Conservation (phyloP, 768 basidiomycete genomes). For the Leccinum pellstonianum region DNA sequence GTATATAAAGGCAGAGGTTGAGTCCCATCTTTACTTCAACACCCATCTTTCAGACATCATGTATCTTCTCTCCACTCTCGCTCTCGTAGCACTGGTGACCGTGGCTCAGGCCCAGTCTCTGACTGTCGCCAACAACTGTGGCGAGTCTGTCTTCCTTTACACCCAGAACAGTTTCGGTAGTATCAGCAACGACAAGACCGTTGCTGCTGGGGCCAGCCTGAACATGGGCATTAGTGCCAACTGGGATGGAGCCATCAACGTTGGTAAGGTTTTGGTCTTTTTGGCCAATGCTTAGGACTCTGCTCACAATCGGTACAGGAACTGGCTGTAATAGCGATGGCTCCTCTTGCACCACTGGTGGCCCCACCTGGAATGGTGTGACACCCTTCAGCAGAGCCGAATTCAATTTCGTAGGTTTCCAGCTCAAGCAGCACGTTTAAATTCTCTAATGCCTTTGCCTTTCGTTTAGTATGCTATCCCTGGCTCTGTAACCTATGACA, state of each 20-base stretch:
- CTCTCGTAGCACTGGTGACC: neutral
- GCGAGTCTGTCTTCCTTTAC: slow-evolving; percentile 28
- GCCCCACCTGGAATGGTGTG: slow-evolving; percentile 30
- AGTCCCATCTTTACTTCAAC: neutral
- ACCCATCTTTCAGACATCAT: neutral
- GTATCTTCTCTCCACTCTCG: neutral
- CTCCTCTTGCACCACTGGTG: slow-evolving; percentile 28
- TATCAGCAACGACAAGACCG: slow-evolving; percentile 28
- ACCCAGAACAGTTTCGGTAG: slow-evolving; percentile 31
- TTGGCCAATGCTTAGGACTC: neutral
- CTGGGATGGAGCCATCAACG: slow-evolving; percentile 34
- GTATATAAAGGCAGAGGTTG: slow-evolving; percentile 16
- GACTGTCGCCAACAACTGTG: slow-evolving; percentile 28
- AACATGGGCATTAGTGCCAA: slow-evolving; percentile 32
- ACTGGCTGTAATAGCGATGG: slow-evolving; percentile 27
- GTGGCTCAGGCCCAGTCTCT: slow-evolving; percentile 28
- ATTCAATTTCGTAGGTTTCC: slow-evolving; percentile 30
- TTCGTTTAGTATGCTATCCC: slow-evolving; percentile 21
- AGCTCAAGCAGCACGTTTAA: neutral
- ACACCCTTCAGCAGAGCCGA: slow-evolving; percentile 35
- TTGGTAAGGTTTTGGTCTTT: slow-evolving; percentile 17
- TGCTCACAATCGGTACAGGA: slow-evolving; percentile 19
- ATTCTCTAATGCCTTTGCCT: neutral
- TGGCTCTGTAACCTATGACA: slow-evolving; percentile 32
- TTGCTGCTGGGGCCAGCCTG: slow-evolving; percentile 21